Evolutionary conservation across 2,329 filamentous ascomycete species (phyloP).

Genomic region (Pseudogymnoascus sp.): DNA sequence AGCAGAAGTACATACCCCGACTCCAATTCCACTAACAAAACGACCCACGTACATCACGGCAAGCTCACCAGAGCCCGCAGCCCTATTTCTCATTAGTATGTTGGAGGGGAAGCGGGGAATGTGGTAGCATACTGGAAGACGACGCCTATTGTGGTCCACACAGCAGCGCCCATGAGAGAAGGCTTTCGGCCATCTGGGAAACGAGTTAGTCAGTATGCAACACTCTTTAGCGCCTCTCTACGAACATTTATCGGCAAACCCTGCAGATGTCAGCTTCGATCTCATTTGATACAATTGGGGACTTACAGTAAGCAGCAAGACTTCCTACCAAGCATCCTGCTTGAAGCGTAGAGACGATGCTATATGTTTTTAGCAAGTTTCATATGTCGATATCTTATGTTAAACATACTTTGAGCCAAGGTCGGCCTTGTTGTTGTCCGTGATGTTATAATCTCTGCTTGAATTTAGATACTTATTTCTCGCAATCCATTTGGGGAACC

Average conservation of each 20-base stretch:
- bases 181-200: constrained; percentile 23
- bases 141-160: constrained; percentile 51
- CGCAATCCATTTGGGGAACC: constrained; percentile 15
- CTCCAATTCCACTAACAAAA: constrained; percentile 40
- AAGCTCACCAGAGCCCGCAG: constrained; percentile 50
- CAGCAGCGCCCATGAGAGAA: constrained; percentile 45
- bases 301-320: constrained; percentile 35
- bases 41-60: constrained; percentile 58
- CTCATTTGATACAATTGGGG: constrained; percentile 1
- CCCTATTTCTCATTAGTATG: not conserved
- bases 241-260: constrained; percentile 29
- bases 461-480: constrained; percentile 39
- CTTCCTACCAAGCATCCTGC: constrained; percentile 59
- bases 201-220: not conserved
- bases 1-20: constrained; percentile 27
- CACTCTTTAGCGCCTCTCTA: not conserved
- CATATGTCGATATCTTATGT: not conserved
- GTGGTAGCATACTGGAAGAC: constrained; percentile 43
- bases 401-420: not conserved
- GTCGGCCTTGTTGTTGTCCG: not conserved
- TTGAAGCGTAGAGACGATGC: constrained; percentile 62
- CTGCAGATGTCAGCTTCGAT: not conserved
- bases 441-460: constrained; percentile 30
- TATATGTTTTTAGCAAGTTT: not conserved
- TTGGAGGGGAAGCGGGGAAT: not conserved